Evolutionary conservation across 2,329 filamentous ascomycete species (phyloP).

Genomic region (Dactylellina leptospora): DNA sequence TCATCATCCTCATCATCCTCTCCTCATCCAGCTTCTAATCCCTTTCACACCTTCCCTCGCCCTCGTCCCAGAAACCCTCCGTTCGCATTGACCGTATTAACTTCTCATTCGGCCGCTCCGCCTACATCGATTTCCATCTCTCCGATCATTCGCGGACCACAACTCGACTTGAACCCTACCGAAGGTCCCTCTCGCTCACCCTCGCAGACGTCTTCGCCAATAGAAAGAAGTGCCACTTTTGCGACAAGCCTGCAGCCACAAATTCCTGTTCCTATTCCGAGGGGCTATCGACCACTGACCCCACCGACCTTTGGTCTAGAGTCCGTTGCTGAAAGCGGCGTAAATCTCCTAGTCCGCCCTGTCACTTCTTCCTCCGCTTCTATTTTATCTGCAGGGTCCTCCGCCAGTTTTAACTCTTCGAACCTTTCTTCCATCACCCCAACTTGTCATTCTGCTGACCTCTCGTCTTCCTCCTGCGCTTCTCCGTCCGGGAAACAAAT

Average conservation of each 20-base stretch:
- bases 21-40: not conserved
- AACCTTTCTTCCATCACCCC: slow-evolving; percentile 15
- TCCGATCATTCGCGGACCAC: slow-evolving; percentile 25
- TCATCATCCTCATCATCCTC: not conserved
- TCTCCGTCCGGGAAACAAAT: not conserved
- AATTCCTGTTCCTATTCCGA: slow-evolving; percentile 38
- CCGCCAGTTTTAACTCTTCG: slow-evolving; percentile 9
- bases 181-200: slow-evolving; percentile 34
- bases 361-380: slow-evolving; percentile 34
- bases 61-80: slow-evolving; percentile 24
- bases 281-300: slow-evolving; percentile 26
- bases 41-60: too few species aligned
- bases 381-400: slow-evolving; percentile 34
- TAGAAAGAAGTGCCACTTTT: slow-evolving; percentile 21
- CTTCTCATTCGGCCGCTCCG: slow-evolving; percentile 26
- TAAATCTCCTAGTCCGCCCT: slow-evolving; percentile 32
- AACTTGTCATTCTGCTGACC: slow-evolving; percentile 11
- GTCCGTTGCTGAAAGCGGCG: not conserved
- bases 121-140: slow-evolving; percentile 13
- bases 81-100: slow-evolving; percentile 25
- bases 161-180: slow-evolving; percentile 9
- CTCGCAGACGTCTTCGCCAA: slow-evolving; percentile 40
- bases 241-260: slow-evolving; percentile 38
- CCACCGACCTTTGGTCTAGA: slow-evolving; percentile 18
- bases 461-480: not conserved